A percentile compares a stretch with the other conserved stretches of the same genome.
phyloP scores from a whole-genome alignment of 495 filamentous ascomycete genomes.

The Pyrenula aspistea region DNA sequence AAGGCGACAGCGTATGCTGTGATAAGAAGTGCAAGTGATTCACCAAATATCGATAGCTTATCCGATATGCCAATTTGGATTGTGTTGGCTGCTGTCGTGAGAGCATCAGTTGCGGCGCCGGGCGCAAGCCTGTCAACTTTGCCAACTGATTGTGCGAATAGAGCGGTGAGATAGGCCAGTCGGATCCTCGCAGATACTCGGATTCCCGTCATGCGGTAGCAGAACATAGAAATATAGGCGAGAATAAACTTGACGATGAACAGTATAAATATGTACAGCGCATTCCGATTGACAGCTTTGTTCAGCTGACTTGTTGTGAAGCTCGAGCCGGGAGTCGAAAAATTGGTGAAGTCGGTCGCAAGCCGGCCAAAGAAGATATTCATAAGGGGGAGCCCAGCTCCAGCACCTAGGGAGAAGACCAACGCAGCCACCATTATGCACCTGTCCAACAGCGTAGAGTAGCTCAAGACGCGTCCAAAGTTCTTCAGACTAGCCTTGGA shows the following conservation, averaged over 20 bases:
- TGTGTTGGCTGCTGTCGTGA: slow-evolving; percentile 58
- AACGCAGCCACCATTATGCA: slow-evolving; percentile 16
- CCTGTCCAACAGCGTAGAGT: slow-evolving; percentile 7
- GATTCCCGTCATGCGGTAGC: slow-evolving; percentile 19
- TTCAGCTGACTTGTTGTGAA: too few species aligned
- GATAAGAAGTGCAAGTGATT: slow-evolving; percentile 35
- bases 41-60: slow-evolving; percentile 36
- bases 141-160: slow-evolving; percentile 80
- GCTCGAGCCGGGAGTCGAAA: slow-evolving; percentile 4
- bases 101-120: slow-evolving; percentile 83
- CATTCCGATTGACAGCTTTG: slow-evolving; percentile 8
- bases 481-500: too few species aligned
- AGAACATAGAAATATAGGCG: slow-evolving; percentile 58
- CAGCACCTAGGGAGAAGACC: slow-evolving; percentile 33
- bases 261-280: slow-evolving; percentile 85
- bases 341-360: slow-evolving; percentile 22
- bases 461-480: too few species aligned
- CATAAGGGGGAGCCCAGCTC: slow-evolving; percentile 34
- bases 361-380: slow-evolving; percentile 33
- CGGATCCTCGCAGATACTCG: slow-evolving; percentile 37
- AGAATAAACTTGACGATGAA: slow-evolving; percentile 75
- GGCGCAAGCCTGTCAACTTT: slow-evolving; percentile 86
- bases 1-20: slow-evolving; percentile 39
- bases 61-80: slow-evolving; percentile 36
- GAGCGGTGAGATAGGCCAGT: slow-evolving; percentile 65